Evolutionary conservation across 192 early-diverging fungal genomes (phyloP), one percentile per base, ranked within the genome.

Genomic region (Dissophora globulifera): DNA sequence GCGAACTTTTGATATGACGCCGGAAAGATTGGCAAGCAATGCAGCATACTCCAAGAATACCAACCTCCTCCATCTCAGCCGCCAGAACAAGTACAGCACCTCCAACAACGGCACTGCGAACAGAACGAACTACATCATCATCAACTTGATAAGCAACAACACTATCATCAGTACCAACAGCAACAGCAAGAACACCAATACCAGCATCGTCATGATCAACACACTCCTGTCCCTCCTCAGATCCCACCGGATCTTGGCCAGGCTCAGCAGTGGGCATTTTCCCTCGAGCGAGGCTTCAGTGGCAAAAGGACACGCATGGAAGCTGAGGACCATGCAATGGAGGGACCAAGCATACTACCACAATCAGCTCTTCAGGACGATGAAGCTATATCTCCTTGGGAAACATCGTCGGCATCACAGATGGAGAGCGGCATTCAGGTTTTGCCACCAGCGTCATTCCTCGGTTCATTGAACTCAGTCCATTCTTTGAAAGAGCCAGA

Each of bases 1-100:
- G 78, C 83, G 49, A 85, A 88, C 57, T 93, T 93, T 83, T 91
- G 79, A 87, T 84, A 76, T 67, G 63, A 76, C 53, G 38, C 72
- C 63, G 72, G 72, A 76, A 76, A 76, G 72, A 76, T 76, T 76
- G 56, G 72, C 72, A 54, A 50, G 45, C 50, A 76, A 55, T 67
- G 62, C 63, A 67, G 63, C 63, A 59, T 55, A 62, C 65, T 49
- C 56, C 58, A 69, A 22, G 40, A 53, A 55, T 49, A 69, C 42
- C 53, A 56, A 16, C 32, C 58, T 4, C 45, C 51, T 45, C 51
- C 10, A 27, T 32, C 51, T 19, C 31, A 61, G 16, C 50, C 51
- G 17, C 27, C 53, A 53, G 48, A 59, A 26, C 67, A 60, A n/a
- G 45, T 22, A 26, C 51, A 65, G 15, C 50, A 50, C 11, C 57